Percentiles rank a stretch among this genome's conserved stretches.
These are phyloP conservation scores for Fereydounia khargensis DNA, from an alignment of 1,284 basidiomycete genomes.

Conservation along the genomic window DNA sequence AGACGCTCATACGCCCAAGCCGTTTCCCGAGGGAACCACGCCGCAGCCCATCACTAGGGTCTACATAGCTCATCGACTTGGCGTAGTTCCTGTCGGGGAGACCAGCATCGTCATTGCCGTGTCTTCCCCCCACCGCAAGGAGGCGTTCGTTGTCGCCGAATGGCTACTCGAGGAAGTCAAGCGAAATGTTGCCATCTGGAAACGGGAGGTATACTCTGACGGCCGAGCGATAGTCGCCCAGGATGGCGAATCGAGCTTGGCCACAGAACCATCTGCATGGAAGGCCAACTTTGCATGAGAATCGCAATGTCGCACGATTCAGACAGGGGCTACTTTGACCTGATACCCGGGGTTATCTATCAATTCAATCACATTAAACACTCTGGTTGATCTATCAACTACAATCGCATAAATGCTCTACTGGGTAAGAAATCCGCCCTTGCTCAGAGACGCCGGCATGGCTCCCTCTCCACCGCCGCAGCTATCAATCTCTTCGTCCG, in stretches of 20 bases:
- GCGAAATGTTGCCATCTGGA: constrained; percentile 79
- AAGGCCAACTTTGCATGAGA: constrained; percentile 29
- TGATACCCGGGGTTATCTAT: too few relatives aligned
- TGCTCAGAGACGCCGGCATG: constrained; percentile 20
- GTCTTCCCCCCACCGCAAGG: constrained; percentile 77
- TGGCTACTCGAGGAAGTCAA: constrained; percentile 80
- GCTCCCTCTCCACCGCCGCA: constrained; percentile 10
- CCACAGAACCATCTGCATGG: constrained; percentile 8
- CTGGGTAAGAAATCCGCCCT: constrained; percentile 14
- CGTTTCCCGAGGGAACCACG: constrained; percentile 9
- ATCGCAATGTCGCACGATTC: constrained; percentile 3
- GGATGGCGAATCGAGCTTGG: constrained; percentile 6
- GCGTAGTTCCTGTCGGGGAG: constrained; percentile 73
- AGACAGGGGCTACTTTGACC: too few relatives aligned
- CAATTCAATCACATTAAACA: constrained; percentile 1
- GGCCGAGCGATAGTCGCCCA: constrained; percentile 9
- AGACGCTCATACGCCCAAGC: constrained; percentile 12
- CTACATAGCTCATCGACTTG: constrained; percentile 74
- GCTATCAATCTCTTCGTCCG: constrained; percentile 14
- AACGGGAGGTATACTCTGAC: constrained; percentile 66
- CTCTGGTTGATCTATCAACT: too few relatives aligned
- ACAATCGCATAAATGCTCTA: not conserved
- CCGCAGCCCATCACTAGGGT: constrained; percentile 40
- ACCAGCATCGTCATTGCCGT: constrained; percentile 80
- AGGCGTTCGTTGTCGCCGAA: constrained; percentile 77